Conservation (phyloP, 2,329 filamentous ascomycete genomes). For the Fusarium sp. region DNA sequence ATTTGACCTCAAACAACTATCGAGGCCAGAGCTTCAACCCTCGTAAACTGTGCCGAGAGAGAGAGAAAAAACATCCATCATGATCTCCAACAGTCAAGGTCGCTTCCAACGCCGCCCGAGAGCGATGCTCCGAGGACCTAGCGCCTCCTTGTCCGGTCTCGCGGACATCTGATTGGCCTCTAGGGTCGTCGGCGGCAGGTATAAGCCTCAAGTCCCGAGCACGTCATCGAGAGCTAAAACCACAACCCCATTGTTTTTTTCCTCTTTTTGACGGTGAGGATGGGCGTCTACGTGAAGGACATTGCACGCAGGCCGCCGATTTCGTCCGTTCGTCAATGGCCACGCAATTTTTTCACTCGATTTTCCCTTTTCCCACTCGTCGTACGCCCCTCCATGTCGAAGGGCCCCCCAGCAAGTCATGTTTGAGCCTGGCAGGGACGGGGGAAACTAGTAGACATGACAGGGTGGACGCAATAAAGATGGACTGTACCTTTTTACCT, state of each 20-base stretch:
- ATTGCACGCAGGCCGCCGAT: conserved; percentile 35
- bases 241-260: conserved; percentile 44
- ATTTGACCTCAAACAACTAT: background rate
- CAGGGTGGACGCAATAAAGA: conserved; percentile 42
- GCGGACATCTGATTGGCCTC: conserved; percentile 42
- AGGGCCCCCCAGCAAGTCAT: conserved; percentile 33
- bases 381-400: conserved; percentile 29
- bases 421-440: conserved; percentile 27
- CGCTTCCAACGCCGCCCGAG: conserved; percentile 33
- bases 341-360: conserved; percentile 43
- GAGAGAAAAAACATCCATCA: conserved; percentile 32
- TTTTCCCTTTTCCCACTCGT: conserved; percentile 13
- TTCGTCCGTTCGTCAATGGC: conserved; percentile 39
- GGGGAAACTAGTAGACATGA: conserved; percentile 31
- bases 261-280: conserved; percentile 34
- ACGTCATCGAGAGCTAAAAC: conserved; percentile 50
- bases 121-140: conserved; percentile 46
- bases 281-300: conserved; percentile 15
- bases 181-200: conserved; percentile 42
- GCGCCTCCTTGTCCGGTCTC: conserved; percentile 24
- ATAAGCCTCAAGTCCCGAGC: conserved; percentile 50
- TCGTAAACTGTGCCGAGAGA: background rate
- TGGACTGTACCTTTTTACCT: conserved; percentile 34
- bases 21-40: background rate
- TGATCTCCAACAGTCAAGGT: conserved; percentile 15